phyloP scores from a whole-genome alignment of 495 filamentous ascomycete species.

The Talaromyces thailandensis region DNA sequence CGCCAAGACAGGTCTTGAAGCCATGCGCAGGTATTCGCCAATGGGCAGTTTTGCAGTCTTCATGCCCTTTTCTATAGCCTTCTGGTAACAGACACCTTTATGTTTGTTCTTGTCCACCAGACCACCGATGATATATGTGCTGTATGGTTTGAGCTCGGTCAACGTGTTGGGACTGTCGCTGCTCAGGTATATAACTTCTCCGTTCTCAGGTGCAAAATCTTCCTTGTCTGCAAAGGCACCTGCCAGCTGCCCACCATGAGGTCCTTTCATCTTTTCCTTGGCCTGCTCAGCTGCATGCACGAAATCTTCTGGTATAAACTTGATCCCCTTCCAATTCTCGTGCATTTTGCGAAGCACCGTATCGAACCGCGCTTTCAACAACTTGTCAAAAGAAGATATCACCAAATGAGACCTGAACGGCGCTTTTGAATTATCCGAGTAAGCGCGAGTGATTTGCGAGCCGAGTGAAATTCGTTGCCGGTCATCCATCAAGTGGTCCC shows the following conservation, averaged over 20 bases:
- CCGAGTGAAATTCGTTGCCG: constrained; percentile 75
- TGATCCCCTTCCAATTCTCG: constrained; percentile 68
- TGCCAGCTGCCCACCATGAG: constrained; percentile 41
- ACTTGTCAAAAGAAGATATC: constrained; percentile 66
- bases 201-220: constrained; percentile 33
- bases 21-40: constrained; percentile 84
- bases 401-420: constrained; percentile 59
- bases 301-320: constrained; percentile 63
- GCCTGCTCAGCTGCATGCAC: constrained; percentile 50
- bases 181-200: constrained; percentile 75
- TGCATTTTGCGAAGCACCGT: constrained; percentile 58
- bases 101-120: constrained; percentile 92
- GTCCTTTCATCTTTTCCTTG: constrained; percentile 46
- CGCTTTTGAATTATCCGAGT: constrained; percentile 73
- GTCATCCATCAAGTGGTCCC: constrained; percentile 78
- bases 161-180: constrained; percentile 79
- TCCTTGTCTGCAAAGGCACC: constrained; percentile 41
- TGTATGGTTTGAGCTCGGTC: constrained; percentile 68
- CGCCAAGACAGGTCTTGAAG: constrained; percentile 69
- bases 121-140: constrained; percentile 87
- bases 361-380: constrained; percentile 71
- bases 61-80: constrained; percentile 63
- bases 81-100: constrained; percentile 86
- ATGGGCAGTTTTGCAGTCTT: constrained; percentile 88
- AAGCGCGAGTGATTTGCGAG: constrained; percentile 74